Evolutionary conservation across 179 eudicot genomes (phyloP).

Genomic region (Gypsophila paniculata): DNA sequence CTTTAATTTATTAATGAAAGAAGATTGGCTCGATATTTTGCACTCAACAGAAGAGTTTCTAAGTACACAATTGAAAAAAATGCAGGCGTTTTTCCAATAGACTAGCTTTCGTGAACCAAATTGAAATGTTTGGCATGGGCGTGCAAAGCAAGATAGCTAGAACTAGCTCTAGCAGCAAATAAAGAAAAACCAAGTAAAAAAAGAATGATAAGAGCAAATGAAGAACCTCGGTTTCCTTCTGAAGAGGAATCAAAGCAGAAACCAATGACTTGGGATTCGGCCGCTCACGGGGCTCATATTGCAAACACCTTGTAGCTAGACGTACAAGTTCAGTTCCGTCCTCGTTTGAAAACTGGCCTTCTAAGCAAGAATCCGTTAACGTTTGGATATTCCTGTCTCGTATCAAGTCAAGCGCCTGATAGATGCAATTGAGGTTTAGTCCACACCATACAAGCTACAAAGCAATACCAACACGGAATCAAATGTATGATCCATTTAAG

Average conservation of each 20-base stretch:
- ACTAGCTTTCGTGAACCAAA: no score
- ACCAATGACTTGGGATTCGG: constrained; percentile 54
- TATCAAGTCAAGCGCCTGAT: constrained; percentile 61
- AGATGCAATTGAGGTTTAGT: constrained; percentile 24
- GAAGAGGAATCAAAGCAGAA: constrained; percentile 51
- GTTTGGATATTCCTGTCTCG: constrained; percentile 58
- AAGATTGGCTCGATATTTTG: no score
- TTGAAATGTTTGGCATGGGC: neutral
- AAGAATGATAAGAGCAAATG: neutral
- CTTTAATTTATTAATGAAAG: no score
- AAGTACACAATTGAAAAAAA: no score
- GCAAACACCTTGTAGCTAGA: constrained; percentile 55
- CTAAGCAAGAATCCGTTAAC: constrained; percentile 56
- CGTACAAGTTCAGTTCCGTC: constrained; percentile 59
- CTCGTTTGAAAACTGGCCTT: constrained; percentile 51
- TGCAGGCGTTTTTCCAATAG: no score
- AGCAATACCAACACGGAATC: neutral
- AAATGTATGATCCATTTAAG: neutral
- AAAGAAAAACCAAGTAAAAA: neutral
- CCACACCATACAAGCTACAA: constrained; percentile 6
- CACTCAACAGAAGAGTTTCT: no score
- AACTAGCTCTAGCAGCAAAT: neutral
- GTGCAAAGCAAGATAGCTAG: neutral
- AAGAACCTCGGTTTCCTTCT: constrained; percentile 52
- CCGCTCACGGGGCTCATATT: constrained; percentile 61